Conservation (phyloP, 2,329 filamentous ascomycete species). For the Ustilaginoidea virens region DNA sequence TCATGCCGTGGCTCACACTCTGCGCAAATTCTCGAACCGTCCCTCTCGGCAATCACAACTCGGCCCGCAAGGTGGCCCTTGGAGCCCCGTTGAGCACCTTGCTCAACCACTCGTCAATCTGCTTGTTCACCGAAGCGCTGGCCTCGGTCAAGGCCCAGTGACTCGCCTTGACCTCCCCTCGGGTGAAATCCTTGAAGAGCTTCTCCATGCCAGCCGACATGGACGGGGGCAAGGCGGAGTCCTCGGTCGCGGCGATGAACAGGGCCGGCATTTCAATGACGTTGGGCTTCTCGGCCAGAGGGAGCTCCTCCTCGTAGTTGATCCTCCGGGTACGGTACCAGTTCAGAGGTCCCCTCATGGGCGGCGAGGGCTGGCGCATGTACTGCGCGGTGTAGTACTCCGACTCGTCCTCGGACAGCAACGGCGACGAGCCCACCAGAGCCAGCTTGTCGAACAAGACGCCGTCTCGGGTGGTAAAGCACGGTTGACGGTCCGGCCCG, state of each 20-base stretch:
- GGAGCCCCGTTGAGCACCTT: conserved; percentile 17
- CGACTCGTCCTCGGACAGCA: conserved; percentile 54
- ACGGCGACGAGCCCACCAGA: conserved; percentile 35
- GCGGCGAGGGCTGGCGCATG: conserved; percentile 34
- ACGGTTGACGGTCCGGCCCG: conserved; percentile 36
- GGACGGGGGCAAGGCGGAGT: conserved; percentile 55
- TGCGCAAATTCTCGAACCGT: no score
- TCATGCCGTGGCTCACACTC: no score
- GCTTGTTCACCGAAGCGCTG: conserved; percentile 51
- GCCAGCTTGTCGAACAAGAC: conserved; percentile 47
- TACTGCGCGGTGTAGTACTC: conserved; percentile 66
- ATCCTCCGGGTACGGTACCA: conserved; percentile 68
- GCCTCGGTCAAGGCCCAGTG: conserved; percentile 80
- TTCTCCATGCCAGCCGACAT: conserved; percentile 60
- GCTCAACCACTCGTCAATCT: conserved; percentile 51
- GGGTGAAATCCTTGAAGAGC: conserved; percentile 47
- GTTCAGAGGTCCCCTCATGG: conserved; percentile 66
- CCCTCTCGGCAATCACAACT: no score
- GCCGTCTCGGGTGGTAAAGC: conserved; percentile 46
- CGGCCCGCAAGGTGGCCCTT: conserved; percentile 14
- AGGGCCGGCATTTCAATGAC: conserved; percentile 49
- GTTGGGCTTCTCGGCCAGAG: conserved; percentile 39
- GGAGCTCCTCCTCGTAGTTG: conserved; percentile 63
- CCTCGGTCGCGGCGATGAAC: conserved; percentile 57
- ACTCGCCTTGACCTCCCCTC: conserved; percentile 47